Evolutionary conservation across 352 stramenopile genomes (phyloP).

Genomic region (Phytophthora pisi): DNA sequence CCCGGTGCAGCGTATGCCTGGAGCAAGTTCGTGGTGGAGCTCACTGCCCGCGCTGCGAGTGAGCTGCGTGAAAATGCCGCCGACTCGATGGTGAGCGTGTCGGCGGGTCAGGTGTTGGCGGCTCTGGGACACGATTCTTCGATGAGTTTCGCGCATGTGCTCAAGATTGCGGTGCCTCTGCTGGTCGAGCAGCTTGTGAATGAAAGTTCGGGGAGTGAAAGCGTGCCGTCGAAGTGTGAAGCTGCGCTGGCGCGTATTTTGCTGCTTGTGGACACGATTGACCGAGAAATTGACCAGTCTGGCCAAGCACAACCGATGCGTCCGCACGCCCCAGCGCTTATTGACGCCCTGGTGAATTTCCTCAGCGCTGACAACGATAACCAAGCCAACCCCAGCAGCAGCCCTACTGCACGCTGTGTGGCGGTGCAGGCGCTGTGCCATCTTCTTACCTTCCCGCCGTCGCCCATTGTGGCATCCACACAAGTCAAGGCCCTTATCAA

Average conservation of each 20-base stretch:
- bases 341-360: slow-evolving; percentile 65
- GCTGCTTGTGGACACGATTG: slow-evolving; percentile 81
- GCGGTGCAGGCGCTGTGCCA: slow-evolving; percentile 74
- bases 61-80: slow-evolving; percentile 75
- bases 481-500: slow-evolving; percentile 77
- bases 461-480: slow-evolving; percentile 64
- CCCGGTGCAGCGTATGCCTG: slow-evolving; percentile 76
- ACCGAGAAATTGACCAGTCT: slow-evolving; percentile 84
- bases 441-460: slow-evolving; percentile 80
- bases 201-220: slow-evolving; percentile 32
- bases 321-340: slow-evolving; percentile 60
- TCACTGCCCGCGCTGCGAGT: slow-evolving; percentile 65
- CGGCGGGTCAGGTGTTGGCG: slow-evolving; percentile 69
- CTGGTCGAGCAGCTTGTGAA: slow-evolving; percentile 67
- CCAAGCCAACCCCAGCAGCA: slow-evolving; percentile 27
- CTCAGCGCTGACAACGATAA: slow-evolving; percentile 44
- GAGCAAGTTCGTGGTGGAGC: slow-evolving; percentile 86
- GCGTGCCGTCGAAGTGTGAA: slow-evolving; percentile 67
- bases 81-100: slow-evolving; percentile 83
- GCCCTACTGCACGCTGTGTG: slow-evolving; percentile 61
- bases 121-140: slow-evolving; percentile 72
- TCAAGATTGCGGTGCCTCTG: slow-evolving; percentile 65
- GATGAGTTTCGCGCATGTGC: slow-evolving; percentile 71
- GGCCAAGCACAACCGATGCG: slow-evolving; percentile 74
- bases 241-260: slow-evolving; percentile 67